These are phyloP conservation scores for Phytophthora kernoviae DNA, from an alignment of 352 stramenopile genomes.

Conservation along the genomic window DNA sequence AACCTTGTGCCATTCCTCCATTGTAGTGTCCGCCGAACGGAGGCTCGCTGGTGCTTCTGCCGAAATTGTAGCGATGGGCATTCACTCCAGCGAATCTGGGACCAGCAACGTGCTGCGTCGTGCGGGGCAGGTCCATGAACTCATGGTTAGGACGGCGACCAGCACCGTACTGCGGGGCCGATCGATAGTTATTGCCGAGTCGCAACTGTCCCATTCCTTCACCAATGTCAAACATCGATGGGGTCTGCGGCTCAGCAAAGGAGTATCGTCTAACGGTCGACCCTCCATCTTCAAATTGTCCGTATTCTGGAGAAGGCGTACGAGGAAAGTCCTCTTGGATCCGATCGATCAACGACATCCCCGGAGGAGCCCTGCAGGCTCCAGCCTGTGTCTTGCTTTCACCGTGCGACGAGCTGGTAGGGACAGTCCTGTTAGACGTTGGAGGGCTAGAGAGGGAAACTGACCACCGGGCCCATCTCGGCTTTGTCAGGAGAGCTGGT, in stretches of 20 bases:
- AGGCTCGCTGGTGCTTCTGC: slow-evolving; percentile 35
- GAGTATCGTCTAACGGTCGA: slow-evolving; percentile 17
- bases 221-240: slow-evolving; percentile 25
- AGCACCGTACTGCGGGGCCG: slow-evolving; percentile 19
- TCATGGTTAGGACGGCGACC: slow-evolving; percentile 13
- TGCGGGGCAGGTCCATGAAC: slow-evolving; percentile 19
- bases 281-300: slow-evolving; percentile 26
- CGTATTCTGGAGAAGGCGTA: slow-evolving; percentile 70
- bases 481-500: slow-evolving; percentile 40
- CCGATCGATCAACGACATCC: slow-evolving; percentile 70
- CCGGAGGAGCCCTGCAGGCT: slow-evolving; percentile 29
- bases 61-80: slow-evolving; percentile 22
- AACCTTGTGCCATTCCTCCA: slow-evolving; percentile 30
- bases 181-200: slow-evolving; percentile 33
- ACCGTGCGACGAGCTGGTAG: slow-evolving; percentile 8
- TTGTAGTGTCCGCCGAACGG: slow-evolving; percentile 28
- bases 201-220: slow-evolving; percentile 37
- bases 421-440: slow-evolving; percentile 7
- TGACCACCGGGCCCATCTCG: slow-evolving; percentile 18
- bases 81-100: slow-evolving; percentile 19
- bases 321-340: slow-evolving; percentile 85
- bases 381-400: slow-evolving; percentile 27
- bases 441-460: slow-evolving; percentile 24
- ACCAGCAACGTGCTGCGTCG: slow-evolving; percentile 13
- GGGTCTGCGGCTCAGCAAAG: slow-evolving; percentile 22